Base-by-base conservation (phyloP, 1,284 basidiomycete genomes). In the Austroboletus rostrupii region DNA sequence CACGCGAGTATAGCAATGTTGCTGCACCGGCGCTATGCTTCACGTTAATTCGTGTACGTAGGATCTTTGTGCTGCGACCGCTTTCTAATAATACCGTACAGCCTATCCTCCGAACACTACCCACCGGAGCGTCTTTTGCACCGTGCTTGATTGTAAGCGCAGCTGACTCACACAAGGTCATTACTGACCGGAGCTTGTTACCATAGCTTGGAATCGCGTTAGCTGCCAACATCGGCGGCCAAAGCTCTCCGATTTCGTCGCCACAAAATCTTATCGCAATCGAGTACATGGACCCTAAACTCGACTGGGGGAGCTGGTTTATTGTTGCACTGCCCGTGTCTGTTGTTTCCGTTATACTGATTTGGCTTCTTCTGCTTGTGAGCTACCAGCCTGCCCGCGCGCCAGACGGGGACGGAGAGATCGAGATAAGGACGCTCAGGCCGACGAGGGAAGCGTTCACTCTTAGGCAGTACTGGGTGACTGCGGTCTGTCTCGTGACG, bases 221-320 rank as follows among this genome's bases (percentile, higher is more conserved):
- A 5, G 94, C 96, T 0, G 93, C 95, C 31, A 99, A 99, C 69
- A 96, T 99, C 53, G 97, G 97, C n/a, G 94, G 94, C 0, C 93
- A 96, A 71, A 90, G 87, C 48, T 97, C 93, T 2, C 94, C 93
- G 5, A 90, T 90, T 33, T 97, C 95, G 0, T 97, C 94, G 0
- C 96, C 97, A 1, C 97, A 99, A 70, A 99, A 99, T 68, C 79
- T 98, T 26, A 98, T 99, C 59, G 95, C 96, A 3, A 74, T 98
- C 12, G 75, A 81, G 43, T 83, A 79, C 29, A 98, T 99, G 96
- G 83, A 92, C 45, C 86, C 89, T 4, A 81, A 81, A 5, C 73
- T 98, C 2, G 88, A 89, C 58, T 99, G 96, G 96, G 80, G 81
- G 1, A 79, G 84, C 50, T 99, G 97, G 96, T 99, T 99, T 65